Evolutionary conservation across 192 early-diverging fungal genomes (phyloP).

Genomic region (Coemansia sp.): DNA sequence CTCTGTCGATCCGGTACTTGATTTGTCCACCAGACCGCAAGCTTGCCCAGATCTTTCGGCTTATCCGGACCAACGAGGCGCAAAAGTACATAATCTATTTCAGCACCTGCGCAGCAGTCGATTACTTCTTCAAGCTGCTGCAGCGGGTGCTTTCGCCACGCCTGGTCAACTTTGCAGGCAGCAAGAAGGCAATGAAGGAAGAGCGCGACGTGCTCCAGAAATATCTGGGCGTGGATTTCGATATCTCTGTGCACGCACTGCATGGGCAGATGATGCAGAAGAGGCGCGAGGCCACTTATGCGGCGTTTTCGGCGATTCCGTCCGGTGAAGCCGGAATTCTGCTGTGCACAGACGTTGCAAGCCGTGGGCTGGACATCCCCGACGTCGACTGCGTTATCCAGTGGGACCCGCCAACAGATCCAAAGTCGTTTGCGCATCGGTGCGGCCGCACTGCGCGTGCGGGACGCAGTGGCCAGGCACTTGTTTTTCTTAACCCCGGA

Average conservation of each 20-base stretch:
- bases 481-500: constrained; percentile 79
- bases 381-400: constrained; percentile 95
- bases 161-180: constrained; percentile 34
- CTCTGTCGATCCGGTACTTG: constrained; percentile 71
- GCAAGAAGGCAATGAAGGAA: constrained; percentile 25
- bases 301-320: constrained; percentile 67
- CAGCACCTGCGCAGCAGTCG: constrained; percentile 92
- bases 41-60: constrained; percentile 68
- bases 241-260: constrained; percentile 60
- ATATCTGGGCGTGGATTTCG: constrained; percentile 13
- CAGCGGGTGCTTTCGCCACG: constrained; percentile 33
- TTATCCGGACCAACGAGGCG: constrained; percentile 58
- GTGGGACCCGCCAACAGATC: constrained; percentile 93
- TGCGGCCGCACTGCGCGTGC: constrained; percentile 92
- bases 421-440: constrained; percentile 92
- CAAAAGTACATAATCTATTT: constrained; percentile 94
- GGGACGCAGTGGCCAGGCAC: constrained; percentile 81
- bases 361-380: constrained; percentile 92
- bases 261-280: constrained; percentile 95
- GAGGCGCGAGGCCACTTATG: constrained; percentile 77
- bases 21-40: constrained; percentile 82
- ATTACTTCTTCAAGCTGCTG: constrained; percentile 83
- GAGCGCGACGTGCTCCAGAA: constrained; percentile 22
- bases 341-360: constrained; percentile 94
- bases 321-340: constrained; percentile 70